phyloP scores from a whole-genome alignment of 169 alveolate genomes.

The Cryptosporidium tyzzeri region DNA sequence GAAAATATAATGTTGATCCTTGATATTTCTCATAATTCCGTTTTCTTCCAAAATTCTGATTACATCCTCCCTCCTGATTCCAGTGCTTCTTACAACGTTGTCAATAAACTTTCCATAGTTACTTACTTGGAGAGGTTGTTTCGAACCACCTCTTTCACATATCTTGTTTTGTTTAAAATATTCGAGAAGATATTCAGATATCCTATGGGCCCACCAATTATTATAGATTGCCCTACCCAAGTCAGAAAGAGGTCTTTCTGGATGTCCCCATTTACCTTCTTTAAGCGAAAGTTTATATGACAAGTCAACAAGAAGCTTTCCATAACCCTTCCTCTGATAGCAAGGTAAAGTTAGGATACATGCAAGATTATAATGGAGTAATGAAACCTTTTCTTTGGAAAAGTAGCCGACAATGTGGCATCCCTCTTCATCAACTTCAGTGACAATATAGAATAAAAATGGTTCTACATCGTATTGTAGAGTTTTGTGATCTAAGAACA shows the following conservation, averaged over 20 bases:
- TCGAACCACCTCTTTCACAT: neutral
- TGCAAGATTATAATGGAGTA: conserved; percentile 86
- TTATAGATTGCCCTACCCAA: conserved; percentile 96
- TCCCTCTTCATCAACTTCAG: conserved; percentile 92
- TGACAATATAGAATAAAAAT: conserved; percentile 94
- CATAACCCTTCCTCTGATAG: conserved; percentile 93
- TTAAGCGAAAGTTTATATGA: conserved; percentile 91
- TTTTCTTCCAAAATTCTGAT: conserved; percentile 45
- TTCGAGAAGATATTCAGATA: conserved; percentile 79
- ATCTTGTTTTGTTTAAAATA: neutral
- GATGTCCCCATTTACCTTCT: conserved; percentile 95
- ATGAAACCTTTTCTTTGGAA: conserved; percentile 90
- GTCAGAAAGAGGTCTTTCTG: conserved; percentile 98
- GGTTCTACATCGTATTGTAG: conserved; percentile 83
- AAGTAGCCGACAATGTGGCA: conserved; percentile 92
- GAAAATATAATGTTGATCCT: conserved; percentile 17
- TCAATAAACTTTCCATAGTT: conserved; percentile 37
- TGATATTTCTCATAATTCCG: conserved; percentile 43
- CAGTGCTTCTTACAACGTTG: conserved; percentile 41
- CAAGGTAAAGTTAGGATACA: conserved; percentile 91
- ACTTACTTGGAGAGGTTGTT: neutral
- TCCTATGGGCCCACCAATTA: conserved; percentile 94
- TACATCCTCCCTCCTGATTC: conserved; percentile 67
- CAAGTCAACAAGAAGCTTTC: conserved; percentile 88
- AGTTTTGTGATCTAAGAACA: conserved; percentile 97